Evolutionary conservation across 176 grass and related monocot species (phyloP).

Genomic region (Tillandsia leiboldiana): DNA sequence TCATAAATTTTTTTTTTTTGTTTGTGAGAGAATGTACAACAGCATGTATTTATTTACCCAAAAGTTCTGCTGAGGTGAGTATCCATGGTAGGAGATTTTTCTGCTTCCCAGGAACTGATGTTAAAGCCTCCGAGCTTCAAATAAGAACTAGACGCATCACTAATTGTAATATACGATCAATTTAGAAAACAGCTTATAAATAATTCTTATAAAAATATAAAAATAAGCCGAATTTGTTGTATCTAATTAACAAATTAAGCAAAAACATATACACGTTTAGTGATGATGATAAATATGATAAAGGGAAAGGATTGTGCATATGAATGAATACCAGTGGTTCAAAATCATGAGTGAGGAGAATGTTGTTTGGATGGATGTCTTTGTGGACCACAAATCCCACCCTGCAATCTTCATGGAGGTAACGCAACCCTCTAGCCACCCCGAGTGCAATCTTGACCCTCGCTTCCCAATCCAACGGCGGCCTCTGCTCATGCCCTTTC

Average conservation of each 20-base stretch:
- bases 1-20: too few species aligned
- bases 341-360: conserved; percentile 25
- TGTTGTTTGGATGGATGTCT: conserved; percentile 24
- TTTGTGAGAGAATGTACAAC: too few species aligned
- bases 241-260: too few species aligned
- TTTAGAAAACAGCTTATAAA: not conserved
- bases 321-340: conserved; percentile 15
- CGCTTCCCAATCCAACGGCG: conserved; percentile 14
- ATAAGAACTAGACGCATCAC: not conserved
- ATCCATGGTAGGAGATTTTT: conserved; percentile 1
- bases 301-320: not conserved
- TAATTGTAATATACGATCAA: not conserved
- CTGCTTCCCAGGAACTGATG: conserved; percentile 19
- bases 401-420: conserved; percentile 23
- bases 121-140: conserved; percentile 21
- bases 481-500: not conserved
- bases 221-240: too few species aligned
- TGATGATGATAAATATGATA: too few species aligned
- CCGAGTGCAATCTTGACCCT: conserved; percentile 16
- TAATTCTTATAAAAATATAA: too few species aligned
- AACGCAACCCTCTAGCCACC: conserved; percentile 19
- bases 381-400: conserved; percentile 26
- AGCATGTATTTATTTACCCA: not conserved
- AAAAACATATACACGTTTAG: too few species aligned
- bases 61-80: conserved; percentile 11